phyloP scores from a whole-genome alignment of 2,329 filamentous ascomycete species.

The Furcasterigmium furcatum region DNA sequence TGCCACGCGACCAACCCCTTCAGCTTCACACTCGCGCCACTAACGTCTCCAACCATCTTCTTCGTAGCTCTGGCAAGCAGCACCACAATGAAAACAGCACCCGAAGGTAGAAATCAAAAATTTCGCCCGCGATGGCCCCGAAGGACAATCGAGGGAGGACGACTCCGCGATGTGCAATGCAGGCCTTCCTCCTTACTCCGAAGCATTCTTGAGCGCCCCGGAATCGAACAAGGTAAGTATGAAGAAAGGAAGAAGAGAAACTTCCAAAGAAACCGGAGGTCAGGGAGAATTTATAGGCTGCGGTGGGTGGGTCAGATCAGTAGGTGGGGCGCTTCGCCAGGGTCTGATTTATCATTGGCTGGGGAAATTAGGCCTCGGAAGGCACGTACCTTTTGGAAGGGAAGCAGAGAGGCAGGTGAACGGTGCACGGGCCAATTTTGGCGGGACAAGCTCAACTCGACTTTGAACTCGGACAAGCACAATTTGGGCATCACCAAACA shows the following conservation, averaged over 20 bases:
- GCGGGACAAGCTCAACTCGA: neutral
- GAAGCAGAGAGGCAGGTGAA: neutral
- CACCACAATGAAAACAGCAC: slow-evolving; percentile 39
- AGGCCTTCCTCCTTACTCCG: slow-evolving; percentile 40
- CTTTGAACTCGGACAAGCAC: neutral
- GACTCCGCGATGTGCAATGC: slow-evolving; percentile 52
- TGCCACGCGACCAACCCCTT: too few species aligned
- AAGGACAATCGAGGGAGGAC: slow-evolving; percentile 47
- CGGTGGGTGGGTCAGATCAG: neutral
- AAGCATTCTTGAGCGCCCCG: slow-evolving; percentile 39
- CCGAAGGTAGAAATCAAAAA: slow-evolving; percentile 33
- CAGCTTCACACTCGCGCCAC: too few species aligned
- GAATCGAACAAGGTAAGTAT: slow-evolving; percentile 49
- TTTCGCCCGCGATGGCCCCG: slow-evolving; percentile 47
- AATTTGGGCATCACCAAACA: neutral
- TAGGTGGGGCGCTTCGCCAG: too few species aligned
- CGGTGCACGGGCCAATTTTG: neutral
- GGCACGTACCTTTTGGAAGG: neutral
- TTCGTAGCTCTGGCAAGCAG: slow-evolving; percentile 34
- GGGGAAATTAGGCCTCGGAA: neutral
- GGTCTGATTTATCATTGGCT: neutral
- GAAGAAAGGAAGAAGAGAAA: slow-evolving; percentile 19
- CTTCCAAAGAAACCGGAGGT: neutral
- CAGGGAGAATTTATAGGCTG: neutral
- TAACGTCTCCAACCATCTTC: slow-evolving; percentile 20